A percentile compares a stretch with the other conserved stretches of the same genome.
phyloP scores from a whole-genome alignment of 129 eudicot species.

The Escallonia herrerae region DNA sequence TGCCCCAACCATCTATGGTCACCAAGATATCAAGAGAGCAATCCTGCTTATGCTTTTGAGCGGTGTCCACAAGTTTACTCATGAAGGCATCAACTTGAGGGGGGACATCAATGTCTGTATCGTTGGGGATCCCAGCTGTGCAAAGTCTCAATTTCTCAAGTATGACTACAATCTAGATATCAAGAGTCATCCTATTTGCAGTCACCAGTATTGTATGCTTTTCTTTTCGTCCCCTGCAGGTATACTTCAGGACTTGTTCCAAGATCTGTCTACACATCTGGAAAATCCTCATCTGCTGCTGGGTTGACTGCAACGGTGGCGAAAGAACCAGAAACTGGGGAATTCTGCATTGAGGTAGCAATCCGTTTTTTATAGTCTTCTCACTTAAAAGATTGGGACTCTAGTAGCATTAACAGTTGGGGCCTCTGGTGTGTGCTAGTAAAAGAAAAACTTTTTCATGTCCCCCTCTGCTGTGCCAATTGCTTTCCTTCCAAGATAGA shows the following conservation, averaged over 20 bases:
- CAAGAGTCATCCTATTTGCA: neutral
- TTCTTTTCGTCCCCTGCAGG: constrained; percentile 28
- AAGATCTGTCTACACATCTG: constrained; percentile 93
- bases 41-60: constrained; percentile 95
- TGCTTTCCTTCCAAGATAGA: too few relatives aligned
- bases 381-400: too few relatives aligned
- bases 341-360: constrained; percentile 93
- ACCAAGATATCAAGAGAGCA: constrained; percentile 90
- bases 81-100: constrained; percentile 92
- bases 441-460: too few relatives aligned
- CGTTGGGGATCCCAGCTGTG: constrained; percentile 99
- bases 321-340: constrained; percentile 99
- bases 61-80: constrained; percentile 94
- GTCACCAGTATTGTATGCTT: neutral
- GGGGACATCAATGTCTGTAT: constrained; percentile 96
- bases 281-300: constrained; percentile 98
- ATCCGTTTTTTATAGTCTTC: neutral
- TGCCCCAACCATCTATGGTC: constrained; percentile 86
- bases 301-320: constrained; percentile 99
- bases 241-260: constrained; percentile 76
- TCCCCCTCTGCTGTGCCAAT: too few relatives aligned
- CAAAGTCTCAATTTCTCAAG: constrained; percentile 99
- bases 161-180: constrained; percentile 15
- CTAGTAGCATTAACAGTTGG: too few relatives aligned
- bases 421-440: too few relatives aligned